These are phyloP conservation scores for Arthrobotrys sphaeroides DNA, from an alignment of 2,329 filamentous ascomycete species.

Conservation along the genomic window DNA sequence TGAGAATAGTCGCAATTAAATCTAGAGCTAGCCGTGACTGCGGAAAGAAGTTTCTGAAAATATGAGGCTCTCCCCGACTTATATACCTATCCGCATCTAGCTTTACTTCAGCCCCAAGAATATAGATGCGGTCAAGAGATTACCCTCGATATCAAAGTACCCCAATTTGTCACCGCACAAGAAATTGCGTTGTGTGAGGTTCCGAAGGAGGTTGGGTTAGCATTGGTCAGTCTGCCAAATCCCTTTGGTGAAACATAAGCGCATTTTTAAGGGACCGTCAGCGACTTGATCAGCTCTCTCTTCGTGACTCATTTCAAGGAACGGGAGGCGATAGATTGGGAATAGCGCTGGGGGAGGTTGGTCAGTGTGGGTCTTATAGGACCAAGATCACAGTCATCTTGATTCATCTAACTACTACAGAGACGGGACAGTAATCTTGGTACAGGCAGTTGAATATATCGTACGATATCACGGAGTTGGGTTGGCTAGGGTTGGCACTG, in stretches of 20 bases:
- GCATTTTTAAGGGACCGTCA: background rate
- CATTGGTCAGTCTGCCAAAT: background rate
- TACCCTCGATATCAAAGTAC: background rate
- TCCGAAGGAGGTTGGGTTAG: background rate
- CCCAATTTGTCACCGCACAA: background rate
- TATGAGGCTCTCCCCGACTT: background rate
- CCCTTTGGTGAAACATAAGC: background rate
- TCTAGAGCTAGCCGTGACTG: no score
- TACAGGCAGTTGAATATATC: no score
- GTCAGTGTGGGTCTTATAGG: background rate
- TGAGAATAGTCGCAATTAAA: no score
- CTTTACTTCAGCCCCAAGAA: background rate
- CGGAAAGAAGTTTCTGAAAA: background rate
- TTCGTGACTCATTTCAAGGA: background rate
- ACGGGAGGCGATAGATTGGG: background rate
- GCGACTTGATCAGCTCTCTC: background rate
- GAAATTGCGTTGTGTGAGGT: constrained; percentile 1
- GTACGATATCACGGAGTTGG: background rate
- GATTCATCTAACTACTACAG: no score
- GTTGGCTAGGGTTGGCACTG: no score
- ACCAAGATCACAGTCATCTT: background rate
- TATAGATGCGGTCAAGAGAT: background rate
- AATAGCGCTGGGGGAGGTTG: background rate
- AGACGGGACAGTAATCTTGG: background rate
- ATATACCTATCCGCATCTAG: background rate